These are phyloP conservation scores for Penicillium malachiteum DNA, from an alignment of 495 filamentous ascomycete species.

Conservation along the genomic window DNA sequence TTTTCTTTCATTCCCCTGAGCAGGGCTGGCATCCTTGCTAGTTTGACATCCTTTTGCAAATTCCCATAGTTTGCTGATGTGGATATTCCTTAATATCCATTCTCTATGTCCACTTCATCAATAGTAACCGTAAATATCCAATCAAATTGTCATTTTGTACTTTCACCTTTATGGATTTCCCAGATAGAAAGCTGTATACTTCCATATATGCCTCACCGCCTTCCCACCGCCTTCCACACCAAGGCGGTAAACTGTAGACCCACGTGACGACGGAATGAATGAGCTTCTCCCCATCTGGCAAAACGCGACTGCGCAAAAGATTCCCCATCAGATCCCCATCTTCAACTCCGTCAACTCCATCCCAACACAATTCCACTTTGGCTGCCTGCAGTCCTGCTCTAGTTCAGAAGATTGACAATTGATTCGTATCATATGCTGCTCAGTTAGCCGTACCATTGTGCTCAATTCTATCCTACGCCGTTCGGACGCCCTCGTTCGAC, in stretches of 20 bases:
- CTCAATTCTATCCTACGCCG: constrained; percentile 9
- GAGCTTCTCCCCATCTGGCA: constrained; percentile 33
- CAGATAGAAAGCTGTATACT: too few species aligned
- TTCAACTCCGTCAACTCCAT: constrained; percentile 3
- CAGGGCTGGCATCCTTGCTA: constrained; percentile 21
- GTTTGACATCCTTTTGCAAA: constrained; percentile 12
- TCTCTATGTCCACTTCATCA: constrained; percentile 1
- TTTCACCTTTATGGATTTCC: too few species aligned
- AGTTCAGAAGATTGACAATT: not conserved
- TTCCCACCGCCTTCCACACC: too few species aligned
- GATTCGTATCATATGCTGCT: not conserved
- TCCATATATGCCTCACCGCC: too few species aligned
- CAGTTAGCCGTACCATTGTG: not conserved
- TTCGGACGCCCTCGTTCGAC: constrained; percentile 16
- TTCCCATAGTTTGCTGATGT: constrained; percentile 1
- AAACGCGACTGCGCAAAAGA: constrained; percentile 41
- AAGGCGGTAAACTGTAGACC: not conserved
- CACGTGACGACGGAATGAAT: constrained; percentile 11
- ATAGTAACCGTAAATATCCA: constrained; percentile 8
- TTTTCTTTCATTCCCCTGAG: not conserved
- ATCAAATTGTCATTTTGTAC: not conserved
- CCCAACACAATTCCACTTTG: not conserved
- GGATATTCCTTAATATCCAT: not conserved
- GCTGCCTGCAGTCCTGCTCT: not conserved
- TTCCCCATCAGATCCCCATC: constrained; percentile 11